A percentile compares a stretch with the other conserved stretches of the same genome.
phyloP scores from a whole-genome alignment of 225 moss, liverwort and hornwort genomes.

The Climacium dendroides region DNA sequence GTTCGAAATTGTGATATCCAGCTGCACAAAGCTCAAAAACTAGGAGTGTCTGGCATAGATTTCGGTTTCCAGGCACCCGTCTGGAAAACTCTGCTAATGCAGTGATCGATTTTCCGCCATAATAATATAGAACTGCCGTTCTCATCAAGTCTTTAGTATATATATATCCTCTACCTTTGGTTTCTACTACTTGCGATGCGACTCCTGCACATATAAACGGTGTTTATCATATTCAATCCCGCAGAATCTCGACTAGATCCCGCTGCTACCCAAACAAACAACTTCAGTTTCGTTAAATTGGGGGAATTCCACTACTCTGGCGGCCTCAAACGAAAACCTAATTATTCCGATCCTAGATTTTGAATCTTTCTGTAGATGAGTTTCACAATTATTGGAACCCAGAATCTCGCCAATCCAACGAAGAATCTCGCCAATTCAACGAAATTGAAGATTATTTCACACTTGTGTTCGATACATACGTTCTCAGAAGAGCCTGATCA shows the following conservation, averaged over 20 bases:
- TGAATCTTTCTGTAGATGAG: not conserved
- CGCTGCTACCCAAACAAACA: not conserved
- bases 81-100: not conserved
- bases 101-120: not conserved
- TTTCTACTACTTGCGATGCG: not conserved
- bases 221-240: not conserved
- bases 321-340: not conserved
- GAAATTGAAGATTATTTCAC: not conserved
- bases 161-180: too few relatives aligned
- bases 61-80: not conserved
- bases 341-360: too few relatives aligned
- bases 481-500: too few relatives aligned
- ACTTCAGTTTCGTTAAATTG: not conserved
- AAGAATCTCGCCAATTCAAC: not conserved
- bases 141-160: not conserved
- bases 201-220: too few relatives aligned
- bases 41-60: too few relatives aligned
- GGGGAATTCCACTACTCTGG: not conserved
- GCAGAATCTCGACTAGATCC: not conserved
- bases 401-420: not conserved
- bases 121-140: not conserved
- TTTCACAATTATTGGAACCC: not conserved
- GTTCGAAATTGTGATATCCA: not conserved
- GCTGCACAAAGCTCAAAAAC: not conserved
- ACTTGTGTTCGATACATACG: too few relatives aligned